Evolutionary conservation across 2,329 filamentous ascomycete genomes (phyloP).

Genomic region (Aspergillus brasiliensis): DNA sequence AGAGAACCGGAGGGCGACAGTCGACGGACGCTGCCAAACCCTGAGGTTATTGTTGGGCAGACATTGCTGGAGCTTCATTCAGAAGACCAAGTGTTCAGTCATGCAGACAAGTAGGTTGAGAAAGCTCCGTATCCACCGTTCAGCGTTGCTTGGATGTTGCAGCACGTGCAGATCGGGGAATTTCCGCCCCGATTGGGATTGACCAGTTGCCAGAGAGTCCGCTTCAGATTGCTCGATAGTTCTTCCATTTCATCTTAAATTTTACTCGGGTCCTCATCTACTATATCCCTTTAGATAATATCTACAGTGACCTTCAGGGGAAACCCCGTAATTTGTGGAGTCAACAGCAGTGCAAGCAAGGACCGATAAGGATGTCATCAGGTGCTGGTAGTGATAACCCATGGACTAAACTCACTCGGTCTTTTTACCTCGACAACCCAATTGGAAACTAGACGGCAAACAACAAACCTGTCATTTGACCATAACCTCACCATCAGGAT

Average conservation of each 20-base stretch:
- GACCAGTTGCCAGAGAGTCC: background rate
- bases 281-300: background rate
- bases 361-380: background rate
- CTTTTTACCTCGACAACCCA: background rate
- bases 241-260: background rate
- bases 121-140: background rate
- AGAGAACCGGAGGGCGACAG: background rate
- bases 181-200: slow-evolving; percentile 8
- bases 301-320: background rate
- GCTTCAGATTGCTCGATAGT: background rate
- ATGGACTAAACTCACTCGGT: background rate
- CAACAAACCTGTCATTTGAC: background rate
- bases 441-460: background rate
- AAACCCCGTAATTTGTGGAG: too few relatives aligned
- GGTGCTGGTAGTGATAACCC: background rate
- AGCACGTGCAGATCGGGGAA: slow-evolving; percentile 6
- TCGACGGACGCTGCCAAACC: slow-evolving; percentile 12
- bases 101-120: background rate
- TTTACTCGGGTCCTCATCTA: background rate
- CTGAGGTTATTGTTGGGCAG: slow-evolving; percentile 14
- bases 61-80: slow-evolving; percentile 35
- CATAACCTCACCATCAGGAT: background rate
- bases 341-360: background rate
- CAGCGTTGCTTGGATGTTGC: background rate
- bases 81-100: slow-evolving; percentile 10